A percentile compares a stretch with the other conserved stretches of the same genome.
Conservation (phyloP, 495 filamentous ascomycete species). For the Neurospora cerealis region DNA sequence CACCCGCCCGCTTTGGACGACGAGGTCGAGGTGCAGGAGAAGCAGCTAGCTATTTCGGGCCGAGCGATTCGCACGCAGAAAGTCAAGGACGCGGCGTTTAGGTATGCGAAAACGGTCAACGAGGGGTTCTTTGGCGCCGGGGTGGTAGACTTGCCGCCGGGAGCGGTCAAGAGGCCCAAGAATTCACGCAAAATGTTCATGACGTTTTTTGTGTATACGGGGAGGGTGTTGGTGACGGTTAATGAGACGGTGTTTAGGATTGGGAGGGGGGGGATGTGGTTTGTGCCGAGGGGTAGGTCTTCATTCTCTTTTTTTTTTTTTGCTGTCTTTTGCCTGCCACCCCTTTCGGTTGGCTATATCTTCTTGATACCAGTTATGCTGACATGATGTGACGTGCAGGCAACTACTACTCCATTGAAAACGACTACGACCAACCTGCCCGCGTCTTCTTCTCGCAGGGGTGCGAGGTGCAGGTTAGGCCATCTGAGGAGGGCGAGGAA, state of each 20-base stretch:
- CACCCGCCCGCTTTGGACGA: slow-evolving; percentile 32
- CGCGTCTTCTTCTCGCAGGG: slow-evolving; percentile 82
- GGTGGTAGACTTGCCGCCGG: slow-evolving; percentile 76
- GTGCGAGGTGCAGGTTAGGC: slow-evolving; percentile 39
- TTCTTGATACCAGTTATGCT: too few species aligned
- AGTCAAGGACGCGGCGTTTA: slow-evolving; percentile 65
- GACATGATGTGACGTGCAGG: slow-evolving; percentile 29
- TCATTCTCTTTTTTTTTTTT: not conserved
- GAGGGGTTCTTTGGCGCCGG: slow-evolving; percentile 79
- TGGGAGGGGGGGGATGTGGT: slow-evolving; percentile 49
- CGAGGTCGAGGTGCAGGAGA: slow-evolving; percentile 40
- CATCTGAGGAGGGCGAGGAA: slow-evolving; percentile 1
- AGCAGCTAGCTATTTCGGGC: slow-evolving; percentile 67
- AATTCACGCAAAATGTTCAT: slow-evolving; percentile 91
- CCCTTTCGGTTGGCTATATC: too few species aligned
- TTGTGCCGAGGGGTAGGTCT: slow-evolving; percentile 47
- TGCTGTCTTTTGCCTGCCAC: not conserved
- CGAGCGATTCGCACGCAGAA: slow-evolving; percentile 63
- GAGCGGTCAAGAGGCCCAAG: slow-evolving; percentile 74
- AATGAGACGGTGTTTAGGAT: slow-evolving; percentile 24
- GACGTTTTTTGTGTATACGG: slow-evolving; percentile 80
- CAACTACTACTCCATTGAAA: slow-evolving; percentile 76
- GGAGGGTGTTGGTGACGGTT: slow-evolving; percentile 65
- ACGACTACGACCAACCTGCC: slow-evolving; percentile 54
- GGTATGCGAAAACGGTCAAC: slow-evolving; percentile 77